Evolutionary conservation across 306 rosid genomes (phyloP).

Genomic region (Quercus berberidifolia): DNA sequence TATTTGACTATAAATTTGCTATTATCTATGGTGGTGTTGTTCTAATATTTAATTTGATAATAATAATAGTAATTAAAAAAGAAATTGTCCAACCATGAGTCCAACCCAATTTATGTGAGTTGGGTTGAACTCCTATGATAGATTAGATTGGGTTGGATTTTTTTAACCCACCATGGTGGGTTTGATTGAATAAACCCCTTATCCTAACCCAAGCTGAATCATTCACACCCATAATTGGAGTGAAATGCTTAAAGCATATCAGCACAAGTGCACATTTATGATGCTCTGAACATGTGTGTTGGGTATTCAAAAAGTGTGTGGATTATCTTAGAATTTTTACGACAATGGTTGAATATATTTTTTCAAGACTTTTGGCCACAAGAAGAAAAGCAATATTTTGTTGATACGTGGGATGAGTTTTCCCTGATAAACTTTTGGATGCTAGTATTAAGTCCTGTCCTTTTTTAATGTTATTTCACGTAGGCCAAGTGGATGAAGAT

Average conservation of each 20-base stretch:
- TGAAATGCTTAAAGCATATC: background rate
- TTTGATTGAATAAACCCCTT: too few relatives aligned
- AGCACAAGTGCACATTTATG: background rate
- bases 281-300: background rate
- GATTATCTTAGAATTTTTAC: background rate
- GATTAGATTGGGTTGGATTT: too few relatives aligned
- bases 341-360: background rate
- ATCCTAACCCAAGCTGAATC: too few relatives aligned
- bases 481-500: background rate
- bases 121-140: too few relatives aligned
- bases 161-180: fast-evolving
- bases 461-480: background rate
- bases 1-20: too few relatives aligned
- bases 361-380: too few relatives aligned
- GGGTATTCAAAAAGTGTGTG: background rate
- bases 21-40: too few relatives aligned
- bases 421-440: background rate
- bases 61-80: background rate
- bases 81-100: background rate
- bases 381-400: too few relatives aligned
- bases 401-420: too few relatives aligned
- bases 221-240: too few relatives aligned
- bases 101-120: too few relatives aligned
- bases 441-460: background rate
- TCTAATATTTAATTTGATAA: background rate